Evolutionary conservation across 768 basidiomycete species (phyloP), one percentile per base, ranked within the genome.

Genomic region (Auricularia auricula-judae): DNA sequence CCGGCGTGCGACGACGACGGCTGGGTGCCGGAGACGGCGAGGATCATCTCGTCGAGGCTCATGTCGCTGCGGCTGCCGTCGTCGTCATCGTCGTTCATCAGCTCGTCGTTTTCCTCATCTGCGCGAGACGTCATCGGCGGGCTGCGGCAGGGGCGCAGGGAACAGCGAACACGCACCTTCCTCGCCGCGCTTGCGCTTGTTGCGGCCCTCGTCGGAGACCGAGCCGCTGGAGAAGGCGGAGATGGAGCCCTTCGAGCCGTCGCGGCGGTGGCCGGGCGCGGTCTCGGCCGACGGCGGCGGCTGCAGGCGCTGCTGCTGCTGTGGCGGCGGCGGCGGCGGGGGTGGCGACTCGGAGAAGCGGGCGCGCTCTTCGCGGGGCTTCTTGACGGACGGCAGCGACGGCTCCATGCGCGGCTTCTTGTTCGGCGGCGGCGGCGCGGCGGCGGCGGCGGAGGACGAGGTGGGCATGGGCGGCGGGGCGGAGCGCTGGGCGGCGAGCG

Each of bases 21-120:
- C 54, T 72, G 73, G 34, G 66, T 60, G 10, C 47, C 21, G 10
- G 47, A 51, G 2, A 79, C 79, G 62, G 80, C 79, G 64, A 82
- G 70, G 62, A 82, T 73, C 75, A 82, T 78, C 64, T 82, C 80
- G 61, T 82, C 81, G 65, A 82, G 72, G 63, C 74, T 75, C 66
- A 61, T 76, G 67, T 69, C 77, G 71, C 72, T 74, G 42, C 71
- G 71, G 53, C 71, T 72, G 61, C 69, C 54, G 21, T 29, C 56
- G 56, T 59, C 56, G 29, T 35, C 56, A 29, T 59, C 56, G 14
- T 29, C 56, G 18, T 29, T 29, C 12, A 29, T 14, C 23, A 59
- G 29, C 56, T 59, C 56, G 10, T 59, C 56, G 14, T 59, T 29
- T 10, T 59, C 56, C 8, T 5, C 53, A 54, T 29, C 29, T 29